A percentile compares a stretch with the other conserved stretches of the same genome.
These are phyloP conservation scores for Phalaenopsis hybrid DNA, from an alignment of 116 monocot genomes.

Conservation along the genomic window DNA sequence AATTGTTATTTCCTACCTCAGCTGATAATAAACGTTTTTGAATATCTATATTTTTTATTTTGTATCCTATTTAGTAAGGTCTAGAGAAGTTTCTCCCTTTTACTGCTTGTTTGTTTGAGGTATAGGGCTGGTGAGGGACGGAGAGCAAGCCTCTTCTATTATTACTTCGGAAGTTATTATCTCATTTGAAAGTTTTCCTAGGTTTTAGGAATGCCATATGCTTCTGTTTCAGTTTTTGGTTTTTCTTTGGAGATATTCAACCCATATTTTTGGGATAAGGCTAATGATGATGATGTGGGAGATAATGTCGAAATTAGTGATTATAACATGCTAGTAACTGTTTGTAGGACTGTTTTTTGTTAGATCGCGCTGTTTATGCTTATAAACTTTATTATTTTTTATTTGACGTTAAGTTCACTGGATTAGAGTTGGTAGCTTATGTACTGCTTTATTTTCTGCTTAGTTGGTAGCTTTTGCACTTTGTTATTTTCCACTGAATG, in stretches of 20 bases:
- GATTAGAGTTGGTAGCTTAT: no score
- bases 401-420: no score
- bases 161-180: background rate
- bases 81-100: background rate
- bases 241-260: background rate
- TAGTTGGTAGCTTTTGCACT: background rate
- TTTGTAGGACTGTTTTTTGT: no score
- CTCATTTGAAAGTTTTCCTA: background rate
- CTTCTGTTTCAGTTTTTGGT: background rate
- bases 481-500: background rate
- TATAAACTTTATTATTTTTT: no score
- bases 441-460: background rate
- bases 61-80: background rate
- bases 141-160: background rate
- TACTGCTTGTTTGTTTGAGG: background rate
- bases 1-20: background rate
- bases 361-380: no score
- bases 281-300: constrained; percentile 1
- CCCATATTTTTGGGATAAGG: background rate
- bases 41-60: background rate
- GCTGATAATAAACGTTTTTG: background rate
- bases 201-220: background rate
- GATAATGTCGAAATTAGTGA: background rate
- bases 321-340: no score
- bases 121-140: background rate